These are phyloP conservation scores for Sporothrix sp. DNA, from an alignment of 2,329 filamentous ascomycete genomes.

Conservation along the genomic window DNA sequence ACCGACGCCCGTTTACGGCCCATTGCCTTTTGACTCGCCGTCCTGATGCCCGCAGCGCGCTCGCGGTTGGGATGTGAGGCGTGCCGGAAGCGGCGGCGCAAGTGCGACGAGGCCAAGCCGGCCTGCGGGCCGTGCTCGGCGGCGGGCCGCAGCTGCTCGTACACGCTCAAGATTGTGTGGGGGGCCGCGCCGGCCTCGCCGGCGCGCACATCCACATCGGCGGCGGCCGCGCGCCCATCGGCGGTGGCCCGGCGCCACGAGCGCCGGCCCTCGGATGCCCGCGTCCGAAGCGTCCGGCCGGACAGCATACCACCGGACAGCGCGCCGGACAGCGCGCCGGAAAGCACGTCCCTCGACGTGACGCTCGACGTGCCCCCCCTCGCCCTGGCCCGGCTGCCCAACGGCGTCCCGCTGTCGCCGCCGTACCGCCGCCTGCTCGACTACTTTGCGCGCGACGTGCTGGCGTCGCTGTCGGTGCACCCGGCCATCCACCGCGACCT, in stretches of 20 bases:
- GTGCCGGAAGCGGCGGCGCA: slow-evolving; percentile 13
- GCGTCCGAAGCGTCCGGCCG: too few relatives aligned
- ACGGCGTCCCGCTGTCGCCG: slow-evolving; percentile 10
- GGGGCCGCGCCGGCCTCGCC: neutral
- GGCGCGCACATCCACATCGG: too few relatives aligned
- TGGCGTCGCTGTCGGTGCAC: slow-evolving; percentile 11
- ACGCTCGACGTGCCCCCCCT: neutral
- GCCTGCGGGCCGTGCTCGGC: slow-evolving; percentile 7
- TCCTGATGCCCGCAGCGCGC: neutral
- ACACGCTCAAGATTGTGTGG: slow-evolving; percentile 12
- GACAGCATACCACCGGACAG: too few relatives aligned
- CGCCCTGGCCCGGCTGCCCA: slow-evolving; percentile 3
- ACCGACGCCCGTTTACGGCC: too few relatives aligned
- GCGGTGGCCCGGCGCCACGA: too few relatives aligned
- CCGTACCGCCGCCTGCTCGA: slow-evolving; percentile 12
- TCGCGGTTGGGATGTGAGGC: slow-evolving; percentile 14
- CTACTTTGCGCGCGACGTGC: slow-evolving; percentile 13
- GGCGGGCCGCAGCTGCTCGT: slow-evolving; percentile 6
- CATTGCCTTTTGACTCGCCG: too few relatives aligned
- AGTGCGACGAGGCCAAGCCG: slow-evolving; percentile 14
- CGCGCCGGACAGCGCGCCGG: too few relatives aligned
- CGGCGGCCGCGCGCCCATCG: too few relatives aligned
- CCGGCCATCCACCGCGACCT: slow-evolving; percentile 14
- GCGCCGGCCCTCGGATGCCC: too few relatives aligned
- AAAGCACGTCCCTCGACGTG: neutral